Conservation (phyloP, 768 basidiomycete genomes). For the Amanita fuliginea region DNA sequence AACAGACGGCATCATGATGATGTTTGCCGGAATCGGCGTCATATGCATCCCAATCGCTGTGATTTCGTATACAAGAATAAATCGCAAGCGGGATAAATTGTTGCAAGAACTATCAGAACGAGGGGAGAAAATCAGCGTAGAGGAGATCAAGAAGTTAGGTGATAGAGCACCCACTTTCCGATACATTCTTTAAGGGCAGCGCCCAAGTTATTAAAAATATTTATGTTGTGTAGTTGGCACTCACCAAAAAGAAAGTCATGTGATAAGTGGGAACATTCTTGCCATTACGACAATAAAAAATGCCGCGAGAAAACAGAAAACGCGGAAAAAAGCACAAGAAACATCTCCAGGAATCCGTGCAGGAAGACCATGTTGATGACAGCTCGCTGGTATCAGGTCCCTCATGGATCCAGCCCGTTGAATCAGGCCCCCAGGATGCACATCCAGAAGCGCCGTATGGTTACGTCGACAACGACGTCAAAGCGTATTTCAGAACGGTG, state of each 20-base stretch:
- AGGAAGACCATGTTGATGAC: background rate
- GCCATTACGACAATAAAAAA: conserved; percentile 19
- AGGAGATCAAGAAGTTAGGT: conserved; percentile 34
- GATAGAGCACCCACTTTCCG: conserved; percentile 56
- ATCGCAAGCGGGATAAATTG: conserved; percentile 34
- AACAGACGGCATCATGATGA: background rate
- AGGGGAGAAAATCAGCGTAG: conserved; percentile 22
- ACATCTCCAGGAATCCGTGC: conserved; percentile 13
- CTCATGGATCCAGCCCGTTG: conserved; percentile 53
- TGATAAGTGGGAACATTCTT: no score
- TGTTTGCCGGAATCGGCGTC: conserved; percentile 40
- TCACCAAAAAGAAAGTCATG: no score
- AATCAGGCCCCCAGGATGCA: conserved; percentile 5
- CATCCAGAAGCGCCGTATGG: conserved; percentile 79
- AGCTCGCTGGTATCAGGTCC: conserved; percentile 29
- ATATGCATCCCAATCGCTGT: conserved; percentile 37
- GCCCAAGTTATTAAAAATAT: no score
- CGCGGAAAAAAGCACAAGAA: conserved; percentile 70
- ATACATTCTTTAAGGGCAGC: conserved; percentile 27
- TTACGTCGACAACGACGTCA: conserved; percentile 79
- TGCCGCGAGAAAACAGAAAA: conserved; percentile 71
- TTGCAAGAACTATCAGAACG: conserved; percentile 18
- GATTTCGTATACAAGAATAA: conserved; percentile 43
- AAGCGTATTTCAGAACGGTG: conserved; percentile 87
- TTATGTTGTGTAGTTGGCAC: no score